Percentiles rank a stretch among this genome's conserved stretches.
Evolutionary conservation across 1,284 basidiomycete genomes (phyloP).

Genomic region (Exobasidium rhododendri): DNA sequence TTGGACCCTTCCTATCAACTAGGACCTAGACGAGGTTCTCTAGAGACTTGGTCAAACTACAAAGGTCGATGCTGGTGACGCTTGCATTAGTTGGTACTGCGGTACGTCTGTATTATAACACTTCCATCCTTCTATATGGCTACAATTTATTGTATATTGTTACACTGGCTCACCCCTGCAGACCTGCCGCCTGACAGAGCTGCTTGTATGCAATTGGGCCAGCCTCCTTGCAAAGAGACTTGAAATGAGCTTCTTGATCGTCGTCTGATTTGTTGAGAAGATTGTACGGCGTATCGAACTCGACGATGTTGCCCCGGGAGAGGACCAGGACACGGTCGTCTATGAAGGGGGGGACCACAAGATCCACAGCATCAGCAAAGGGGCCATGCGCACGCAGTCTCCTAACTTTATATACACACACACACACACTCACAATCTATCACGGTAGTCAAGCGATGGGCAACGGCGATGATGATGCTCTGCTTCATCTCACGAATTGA

Average conservation of each 20-base stretch:
- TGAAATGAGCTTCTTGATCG: conserved; percentile 13
- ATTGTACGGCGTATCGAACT: conserved; percentile 71
- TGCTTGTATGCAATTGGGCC: conserved; percentile 4
- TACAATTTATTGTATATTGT: background rate
- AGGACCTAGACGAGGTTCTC: background rate
- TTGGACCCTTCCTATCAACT: background rate
- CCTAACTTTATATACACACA: too few species aligned
- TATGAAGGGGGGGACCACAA: background rate
- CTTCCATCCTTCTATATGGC: background rate
- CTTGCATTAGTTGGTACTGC: background rate
- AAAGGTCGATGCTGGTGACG: background rate
- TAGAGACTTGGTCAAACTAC: background rate
- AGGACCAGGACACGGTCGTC: conserved; percentile 69
- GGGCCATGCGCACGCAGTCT: too few species aligned
- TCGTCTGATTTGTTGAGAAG: conserved; percentile 10
- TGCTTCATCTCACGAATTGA: conserved; percentile 24
- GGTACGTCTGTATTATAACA: background rate
- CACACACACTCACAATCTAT: conserved; percentile 20
- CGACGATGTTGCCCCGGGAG: conserved; percentile 53
- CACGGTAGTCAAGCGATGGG: conserved; percentile 29
- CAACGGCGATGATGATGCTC: conserved; percentile 56
- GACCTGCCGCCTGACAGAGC: conserved; percentile 2
- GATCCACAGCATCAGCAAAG: background rate
- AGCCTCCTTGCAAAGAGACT: conserved; percentile 9
- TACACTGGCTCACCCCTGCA: background rate